Evolutionary conservation across 2,329 filamentous ascomycete species (phyloP), one percentile per base, ranked within the genome.

Genomic region (Aspergillus ruber): DNA sequence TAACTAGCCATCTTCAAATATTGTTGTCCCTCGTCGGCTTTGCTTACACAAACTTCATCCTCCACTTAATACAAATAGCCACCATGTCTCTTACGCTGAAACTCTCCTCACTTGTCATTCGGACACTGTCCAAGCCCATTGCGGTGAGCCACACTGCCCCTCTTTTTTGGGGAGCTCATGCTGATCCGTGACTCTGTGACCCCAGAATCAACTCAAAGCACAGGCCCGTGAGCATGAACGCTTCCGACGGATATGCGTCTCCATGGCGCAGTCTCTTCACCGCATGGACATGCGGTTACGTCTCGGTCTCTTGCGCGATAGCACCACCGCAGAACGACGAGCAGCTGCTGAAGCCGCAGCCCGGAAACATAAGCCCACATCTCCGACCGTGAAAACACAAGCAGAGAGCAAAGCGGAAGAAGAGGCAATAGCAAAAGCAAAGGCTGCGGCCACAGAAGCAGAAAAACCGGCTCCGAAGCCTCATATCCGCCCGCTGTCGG

Each of bases 201-300:
- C n/a, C 29, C 13, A 85, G 83, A 85, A 82, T 59, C 75, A 75
- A 63, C 84, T 86, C 64, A 86, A 85, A 66, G 74, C 74, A 46
- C 82, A 84, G 68, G 83, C 83, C 17, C 79, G 80, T 56, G 82
- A 86, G 64, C 83, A 86, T 74, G 81, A 84, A 46, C 74, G 77
- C 9, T 86, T 86, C 63, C 78, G 82, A 42, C 70, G 70, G 42
- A 61, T 81, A 51, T 85, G 82, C 59, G 73, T 86, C 52, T 70
- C 68, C 43, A 78, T 84, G 57, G 83, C 83, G 8, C 83, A 86
- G 62, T 66, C 72, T 8, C 74, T 86, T 27, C 83, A 86, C 63
- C 74, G 79, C 42, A 68, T 84, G 50, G 83, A 86, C 60, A 85
- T 86, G 81, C 78, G 81, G 39, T 78, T 85, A 66, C 78, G 82